phyloP scores from a whole-genome alignment of 306 rosid species.

The Carpinus viminea region DNA sequence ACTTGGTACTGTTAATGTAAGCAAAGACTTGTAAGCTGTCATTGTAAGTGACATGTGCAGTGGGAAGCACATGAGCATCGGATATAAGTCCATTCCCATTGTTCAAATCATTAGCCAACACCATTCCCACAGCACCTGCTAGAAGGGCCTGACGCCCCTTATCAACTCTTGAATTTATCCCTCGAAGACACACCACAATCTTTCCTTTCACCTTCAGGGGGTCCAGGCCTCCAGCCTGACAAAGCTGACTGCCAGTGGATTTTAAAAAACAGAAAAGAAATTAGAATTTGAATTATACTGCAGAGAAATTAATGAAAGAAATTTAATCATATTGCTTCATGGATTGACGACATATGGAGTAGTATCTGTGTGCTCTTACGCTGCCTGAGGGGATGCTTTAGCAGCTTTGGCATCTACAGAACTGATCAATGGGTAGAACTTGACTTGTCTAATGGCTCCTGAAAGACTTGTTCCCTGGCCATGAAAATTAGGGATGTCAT shows the following conservation, averaged over 20 bases:
- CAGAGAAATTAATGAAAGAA: too few species aligned
- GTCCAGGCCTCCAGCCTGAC: conserved; percentile 46
- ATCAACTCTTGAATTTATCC: conserved; percentile 11
- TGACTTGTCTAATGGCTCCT: conserved; percentile 24
- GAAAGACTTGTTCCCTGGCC: conserved; percentile 74
- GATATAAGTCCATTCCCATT: conserved; percentile 22
- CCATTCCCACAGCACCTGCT: conserved; percentile 70
- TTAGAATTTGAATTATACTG: too few species aligned
- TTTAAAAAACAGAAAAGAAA: too few species aligned
- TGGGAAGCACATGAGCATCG: conserved; percentile 56
- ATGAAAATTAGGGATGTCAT: neutral
- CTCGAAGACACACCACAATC: conserved; percentile 57
- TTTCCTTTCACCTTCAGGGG: conserved; percentile 56
- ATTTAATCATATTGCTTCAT: too few species aligned
- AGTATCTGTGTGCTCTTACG: conserved; percentile 39
- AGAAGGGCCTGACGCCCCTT: conserved; percentile 41
- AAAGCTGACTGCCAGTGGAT: conserved; percentile 30
- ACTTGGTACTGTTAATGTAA: conserved; percentile 56
- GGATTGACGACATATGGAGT: too few species aligned
- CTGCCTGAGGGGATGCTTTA: neutral
- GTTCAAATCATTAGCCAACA: conserved; percentile 34
- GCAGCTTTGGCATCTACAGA: conserved; percentile 33
- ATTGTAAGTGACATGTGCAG: conserved; percentile 37
- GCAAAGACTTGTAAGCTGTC: conserved; percentile 37
- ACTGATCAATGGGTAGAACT: conserved; percentile 48